Evolutionary conservation across 305 asterid genomes (phyloP), one percentile per base, ranked within the genome.

Genomic region (Fraxinus latifolia): DNA sequence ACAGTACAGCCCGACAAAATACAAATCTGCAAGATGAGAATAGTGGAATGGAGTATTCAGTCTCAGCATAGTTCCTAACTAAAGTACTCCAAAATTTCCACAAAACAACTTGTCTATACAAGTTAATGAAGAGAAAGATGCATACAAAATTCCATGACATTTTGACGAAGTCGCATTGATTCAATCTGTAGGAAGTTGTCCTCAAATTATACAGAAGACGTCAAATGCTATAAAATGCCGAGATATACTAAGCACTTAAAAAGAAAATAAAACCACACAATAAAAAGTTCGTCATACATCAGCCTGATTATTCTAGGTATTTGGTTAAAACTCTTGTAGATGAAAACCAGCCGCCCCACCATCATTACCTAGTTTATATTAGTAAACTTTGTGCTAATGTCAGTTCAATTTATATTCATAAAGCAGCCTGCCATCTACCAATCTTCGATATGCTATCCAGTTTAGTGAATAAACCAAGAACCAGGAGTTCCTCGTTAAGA

Each of bases 1-100:
- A 85, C 75, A 95, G 80, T 81, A 89, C 95, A 33, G 97, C 91
- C 81, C 97, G 92, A 73, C 93, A 92, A 84, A 95, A 93, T 77
- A 95, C 80, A 88, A 95, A 95, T 90, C 99, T 95, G 97, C 90
- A 87, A 74, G 23, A 76, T 68, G 15, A 14, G 60, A 50, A 50
- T 15, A 15, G 60, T 50, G 21, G 60, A 50, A 50, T 15, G 21
- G 60, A 50, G 60, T 50, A 29, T 27, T 67, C 33, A 62, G 74
- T 67, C 74, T 27, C 74, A 29, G 39, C 17, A 29, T 68, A 29
- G 17, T 47, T 47, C 60, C 60, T 47, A 15, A 47, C 19, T 14
- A 44, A 44, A 67, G 12, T 27, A 67, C 34, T 0, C 1, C 4
- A 68, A 3, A 68, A 68, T 11, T 21, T 60, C 70, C 15, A 60